Evolutionary conservation across 2,329 filamentous ascomycete genomes (phyloP).

Genomic region (Pseudomassariella vexata): DNA sequence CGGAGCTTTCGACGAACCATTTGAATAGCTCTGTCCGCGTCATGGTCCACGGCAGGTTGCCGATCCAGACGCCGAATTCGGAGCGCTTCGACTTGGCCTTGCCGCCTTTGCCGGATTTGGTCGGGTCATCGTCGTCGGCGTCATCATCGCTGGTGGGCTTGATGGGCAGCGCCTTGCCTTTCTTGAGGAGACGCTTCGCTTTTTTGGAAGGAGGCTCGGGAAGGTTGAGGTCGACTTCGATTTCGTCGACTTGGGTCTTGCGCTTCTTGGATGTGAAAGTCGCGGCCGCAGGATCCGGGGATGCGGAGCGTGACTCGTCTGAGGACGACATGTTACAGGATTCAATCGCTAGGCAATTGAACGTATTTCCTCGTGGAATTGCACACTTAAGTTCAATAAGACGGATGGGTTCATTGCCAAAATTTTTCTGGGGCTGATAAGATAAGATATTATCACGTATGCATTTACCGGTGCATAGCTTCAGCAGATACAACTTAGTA

Average conservation of each 20-base stretch:
- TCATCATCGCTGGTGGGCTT: constrained; percentile 37
- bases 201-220: constrained; percentile 96
- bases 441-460: constrained; percentile 15
- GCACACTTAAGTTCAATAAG: not conserved
- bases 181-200: constrained; percentile 83
- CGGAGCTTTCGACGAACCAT: constrained; percentile 72
- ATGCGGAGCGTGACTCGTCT: constrained; percentile 9
- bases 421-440: constrained; percentile 26
- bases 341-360: no score
- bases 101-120: constrained; percentile 26
- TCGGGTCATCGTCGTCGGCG: constrained; percentile 28
- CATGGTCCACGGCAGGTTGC: constrained; percentile 82
- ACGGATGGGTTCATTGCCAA: no score
- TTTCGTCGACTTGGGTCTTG: constrained; percentile 64
- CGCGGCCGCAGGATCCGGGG: constrained; percentile 8
- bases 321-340: not conserved
- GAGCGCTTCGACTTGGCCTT: constrained; percentile 54
- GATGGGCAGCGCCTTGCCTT: constrained; percentile 57
- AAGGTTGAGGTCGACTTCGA: constrained; percentile 84
- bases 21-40: constrained; percentile 68
- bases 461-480: no score
- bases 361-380: not conserved
- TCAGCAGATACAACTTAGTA: no score
- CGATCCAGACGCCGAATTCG: constrained; percentile 87
- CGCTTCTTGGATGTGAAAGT: constrained; percentile 54